A percentile compares a stretch with the other conserved stretches of the same genome.
These are phyloP conservation scores for Coemansia guatemalensis DNA, from an alignment of 192 early-diverging fungal genomes.

Conservation along the genomic window DNA sequence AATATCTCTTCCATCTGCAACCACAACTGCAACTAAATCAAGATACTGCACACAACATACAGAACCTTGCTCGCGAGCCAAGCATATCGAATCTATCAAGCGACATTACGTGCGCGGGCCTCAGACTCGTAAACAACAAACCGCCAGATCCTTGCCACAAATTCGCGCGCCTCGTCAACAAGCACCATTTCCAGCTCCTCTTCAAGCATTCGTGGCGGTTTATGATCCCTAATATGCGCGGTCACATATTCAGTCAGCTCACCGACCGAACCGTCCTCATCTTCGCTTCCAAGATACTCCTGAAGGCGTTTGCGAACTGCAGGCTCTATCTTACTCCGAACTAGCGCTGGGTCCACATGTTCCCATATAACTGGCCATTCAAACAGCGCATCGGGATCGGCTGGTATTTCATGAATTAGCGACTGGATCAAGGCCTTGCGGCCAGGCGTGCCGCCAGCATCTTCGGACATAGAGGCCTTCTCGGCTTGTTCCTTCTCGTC, in stretches of 20 bases:
- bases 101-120: constrained; percentile 10
- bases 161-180: constrained; percentile 82
- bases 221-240: constrained; percentile 64
- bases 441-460: neutral
- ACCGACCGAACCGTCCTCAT: constrained; percentile 57
- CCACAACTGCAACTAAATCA: too few species aligned
- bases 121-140: constrained; percentile 24
- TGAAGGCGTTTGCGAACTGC: constrained; percentile 77
- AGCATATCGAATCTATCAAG: too few species aligned
- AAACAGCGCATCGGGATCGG: constrained; percentile 23
- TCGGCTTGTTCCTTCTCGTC: constrained; percentile 25
- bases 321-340: constrained; percentile 68
- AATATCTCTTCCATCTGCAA: too few species aligned
- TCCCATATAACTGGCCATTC: constrained; percentile 38
- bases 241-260: constrained; percentile 81
- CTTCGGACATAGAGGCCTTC: constrained; percentile 2
- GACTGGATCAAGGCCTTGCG: constrained; percentile 8
- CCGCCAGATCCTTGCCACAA: constrained; percentile 90
- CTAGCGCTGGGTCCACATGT: constrained; percentile 41
- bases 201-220: constrained; percentile 64
- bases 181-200: constrained; percentile 80
- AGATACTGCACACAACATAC: too few species aligned
- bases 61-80: too few species aligned
- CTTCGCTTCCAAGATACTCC: constrained; percentile 73
- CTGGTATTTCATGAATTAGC: constrained; percentile 21